Conservation (phyloP, 2,329 filamentous ascomycete species). For the Seiridium cupressi region DNA sequence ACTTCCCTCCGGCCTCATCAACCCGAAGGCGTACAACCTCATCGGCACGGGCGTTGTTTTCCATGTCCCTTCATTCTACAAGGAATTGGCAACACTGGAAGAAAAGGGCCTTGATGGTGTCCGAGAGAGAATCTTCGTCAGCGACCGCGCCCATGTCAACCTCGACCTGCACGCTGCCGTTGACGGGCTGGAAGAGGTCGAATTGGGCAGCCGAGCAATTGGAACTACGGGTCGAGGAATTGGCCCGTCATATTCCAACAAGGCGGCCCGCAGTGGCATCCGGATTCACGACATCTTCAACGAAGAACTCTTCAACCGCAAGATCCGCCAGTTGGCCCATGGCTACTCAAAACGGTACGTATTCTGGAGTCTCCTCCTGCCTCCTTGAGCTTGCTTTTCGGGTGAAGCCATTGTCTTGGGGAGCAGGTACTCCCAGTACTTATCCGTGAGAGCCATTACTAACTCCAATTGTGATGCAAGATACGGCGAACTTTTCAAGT, state of each 20-base stretch:
- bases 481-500: constrained; percentile 54
- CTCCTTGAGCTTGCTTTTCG: too few relatives aligned
- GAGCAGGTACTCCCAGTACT: too few relatives aligned
- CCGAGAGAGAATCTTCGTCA: constrained; percentile 59
- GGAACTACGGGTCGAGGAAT: constrained; percentile 38
- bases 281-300: constrained; percentile 67
- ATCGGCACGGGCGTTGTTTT: constrained; percentile 64
- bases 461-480: too few relatives aligned
- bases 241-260: constrained; percentile 45
- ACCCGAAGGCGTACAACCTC: constrained; percentile 65
- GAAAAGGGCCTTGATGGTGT: constrained; percentile 56
- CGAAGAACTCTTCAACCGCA: constrained; percentile 62
- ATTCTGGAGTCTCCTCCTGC: too few relatives aligned
- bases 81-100: constrained; percentile 60
- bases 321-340: constrained; percentile 58
- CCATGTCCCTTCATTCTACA: constrained; percentile 58
- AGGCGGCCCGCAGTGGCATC: constrained; percentile 61
- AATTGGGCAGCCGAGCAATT: constrained; percentile 39
- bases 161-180: constrained; percentile 63
- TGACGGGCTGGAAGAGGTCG: constrained; percentile 64
- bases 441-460: too few relatives aligned
- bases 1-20: constrained; percentile 64
- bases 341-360: constrained; percentile 56
- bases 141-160: constrained; percentile 60
- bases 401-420: too few relatives aligned